Evolutionary conservation across 345 rosid genomes (phyloP).

Genomic region (Acer saccharum): DNA sequence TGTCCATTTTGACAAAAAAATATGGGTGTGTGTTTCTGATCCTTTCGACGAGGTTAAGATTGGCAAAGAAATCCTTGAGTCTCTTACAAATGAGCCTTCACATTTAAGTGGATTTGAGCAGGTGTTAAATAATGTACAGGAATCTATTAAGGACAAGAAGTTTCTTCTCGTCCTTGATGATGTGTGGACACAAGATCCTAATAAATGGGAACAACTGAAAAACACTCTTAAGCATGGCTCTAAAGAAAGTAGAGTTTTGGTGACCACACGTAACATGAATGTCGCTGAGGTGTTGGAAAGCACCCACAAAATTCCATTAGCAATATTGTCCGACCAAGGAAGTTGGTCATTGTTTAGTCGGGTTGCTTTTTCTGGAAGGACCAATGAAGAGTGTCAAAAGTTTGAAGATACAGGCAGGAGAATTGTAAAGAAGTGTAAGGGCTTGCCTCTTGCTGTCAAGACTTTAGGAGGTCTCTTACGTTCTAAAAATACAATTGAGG

Average conservation of each 20-base stretch:
- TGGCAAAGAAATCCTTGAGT: not conserved
- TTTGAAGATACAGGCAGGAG: not conserved
- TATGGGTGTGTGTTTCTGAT: constrained; percentile 7
- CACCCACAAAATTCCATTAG: not conserved
- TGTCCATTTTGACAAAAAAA: not conserved
- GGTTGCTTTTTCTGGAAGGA: not conserved
- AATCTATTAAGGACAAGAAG: not conserved
- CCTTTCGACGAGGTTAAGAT: not conserved
- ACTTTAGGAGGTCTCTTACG: too few relatives aligned
- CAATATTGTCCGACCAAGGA: not conserved
- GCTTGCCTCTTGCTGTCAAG: not conserved
- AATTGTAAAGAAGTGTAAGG: not conserved
- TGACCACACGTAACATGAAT: not conserved
- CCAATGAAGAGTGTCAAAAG: not conserved
- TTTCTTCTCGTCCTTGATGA: not conserved
- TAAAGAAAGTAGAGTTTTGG: not conserved
- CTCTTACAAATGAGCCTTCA: fast-evolving
- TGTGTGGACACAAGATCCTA: not conserved
- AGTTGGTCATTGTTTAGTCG: not conserved
- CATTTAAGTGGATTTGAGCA: not conserved
- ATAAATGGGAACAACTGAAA: not conserved
- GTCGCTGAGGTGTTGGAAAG: not conserved
- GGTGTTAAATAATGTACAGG: not conserved
- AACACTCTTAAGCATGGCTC: not conserved
- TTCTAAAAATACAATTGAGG: too few relatives aligned